These are phyloP conservation scores for Phytophthora pinifolia DNA, from an alignment of 352 stramenopile genomes.

Conservation along the genomic window DNA sequence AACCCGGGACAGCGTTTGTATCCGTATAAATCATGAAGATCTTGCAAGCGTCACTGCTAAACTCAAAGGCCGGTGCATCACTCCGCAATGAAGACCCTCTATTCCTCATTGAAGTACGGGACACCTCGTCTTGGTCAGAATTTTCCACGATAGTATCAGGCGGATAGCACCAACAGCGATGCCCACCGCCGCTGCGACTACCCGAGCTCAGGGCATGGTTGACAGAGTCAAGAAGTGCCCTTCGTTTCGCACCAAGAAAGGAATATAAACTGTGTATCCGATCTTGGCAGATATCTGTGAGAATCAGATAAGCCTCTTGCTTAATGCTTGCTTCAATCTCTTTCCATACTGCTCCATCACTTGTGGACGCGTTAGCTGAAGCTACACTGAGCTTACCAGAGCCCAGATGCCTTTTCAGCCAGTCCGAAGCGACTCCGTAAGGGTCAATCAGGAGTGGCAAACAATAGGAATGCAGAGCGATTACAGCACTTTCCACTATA, in stretches of 20 bases:
- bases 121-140: neutral
- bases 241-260: constrained; percentile 48
- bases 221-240: constrained; percentile 42
- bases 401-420: constrained; percentile 47
- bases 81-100: neutral
- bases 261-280: constrained; percentile 31
- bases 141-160: neutral
- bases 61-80: constrained; percentile 28
- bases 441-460: constrained; percentile 66
- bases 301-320: constrained; percentile 41
- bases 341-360: constrained; percentile 36
- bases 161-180: constrained; percentile 47
- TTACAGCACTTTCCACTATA: constrained; percentile 48
- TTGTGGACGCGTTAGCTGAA: constrained; percentile 15
- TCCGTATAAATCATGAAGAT: constrained; percentile 56
- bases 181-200: constrained; percentile 5
- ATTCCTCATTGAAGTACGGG: neutral
- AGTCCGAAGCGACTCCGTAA: constrained; percentile 46
- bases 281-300: constrained; percentile 40
- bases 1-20: constrained; percentile 27
- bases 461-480: constrained; percentile 39
- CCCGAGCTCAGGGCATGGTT: constrained; percentile 42
- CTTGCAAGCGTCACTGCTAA: constrained; percentile 40
- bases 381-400: constrained; percentile 7
- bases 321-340: constrained; percentile 38